Evolutionary conservation across 306 rosid genomes (phyloP), one percentile per base, ranked within the genome.

Genomic region (Astragalus membranaceus): DNA sequence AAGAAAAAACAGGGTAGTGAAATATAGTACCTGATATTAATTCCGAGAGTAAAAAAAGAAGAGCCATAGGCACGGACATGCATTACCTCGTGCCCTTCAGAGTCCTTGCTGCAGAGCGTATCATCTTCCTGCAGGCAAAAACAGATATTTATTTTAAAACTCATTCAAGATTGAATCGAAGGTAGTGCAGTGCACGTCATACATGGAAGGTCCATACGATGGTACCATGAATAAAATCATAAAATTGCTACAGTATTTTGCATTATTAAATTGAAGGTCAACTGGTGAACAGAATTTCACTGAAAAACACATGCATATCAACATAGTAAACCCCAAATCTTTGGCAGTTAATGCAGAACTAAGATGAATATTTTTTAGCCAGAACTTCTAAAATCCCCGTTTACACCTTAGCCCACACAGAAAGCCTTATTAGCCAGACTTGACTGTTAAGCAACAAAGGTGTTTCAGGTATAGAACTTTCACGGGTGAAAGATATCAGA

Each of bases 41-140:
- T 87, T 66, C 95, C 96, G 63, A 94, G 91, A 59, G 91, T 89
- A 75, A 89, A 91, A 82, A 83, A 91, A 6, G 91, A 87, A 23
- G 96, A 91, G 56, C 95, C 92, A 78, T 87, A 91, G 47, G 99
- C 99, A 69, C 97, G 96, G 76, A 91, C 96, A 14, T 73, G 35
- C 81, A 94, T 72, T 60, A 91, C 85, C 86, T 80, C 99, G n/a
- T 78, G 89, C 53, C 92, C 99, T 70, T 82, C 95, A 69, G 82
- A 81, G 44, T 86, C 89, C 81, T 69, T 83, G 64, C 65, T 76
- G 63, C 59, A 42, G 30, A 83, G 62, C 75, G 72, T 80, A 43
- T 67, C 83, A 70, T 84, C 91, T 77, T 87, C 85, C 97, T 91
- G 85, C 79, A 82, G 49, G 62, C 57, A 79, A 48, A 72, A 75